A percentile compares a stretch with the other conserved stretches of the same genome.
Conservation (phyloP, 2,329 filamentous ascomycete genomes). For the Tolypocladium ovalisporum region DNA sequence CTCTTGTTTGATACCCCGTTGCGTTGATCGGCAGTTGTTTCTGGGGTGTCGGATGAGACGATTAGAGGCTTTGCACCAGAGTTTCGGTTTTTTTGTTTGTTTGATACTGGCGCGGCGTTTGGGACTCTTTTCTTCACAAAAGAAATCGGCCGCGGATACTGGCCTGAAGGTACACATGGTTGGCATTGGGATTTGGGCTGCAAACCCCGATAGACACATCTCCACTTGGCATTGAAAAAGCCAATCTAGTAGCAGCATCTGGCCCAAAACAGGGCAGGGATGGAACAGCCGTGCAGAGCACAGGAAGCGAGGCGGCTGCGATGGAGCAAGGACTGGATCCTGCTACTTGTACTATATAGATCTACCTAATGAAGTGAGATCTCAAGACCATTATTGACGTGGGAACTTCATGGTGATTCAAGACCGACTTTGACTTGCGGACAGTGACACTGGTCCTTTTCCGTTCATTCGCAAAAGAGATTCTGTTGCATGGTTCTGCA, state of each 20-base stretch:
- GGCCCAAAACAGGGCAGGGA: conserved; percentile 5
- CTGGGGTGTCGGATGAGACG: conserved; percentile 8
- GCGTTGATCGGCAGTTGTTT: conserved; percentile 7
- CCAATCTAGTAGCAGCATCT: conserved; percentile 17
- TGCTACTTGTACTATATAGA: conserved; percentile 18
- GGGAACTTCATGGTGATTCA: neutral
- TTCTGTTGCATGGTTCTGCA: neutral
- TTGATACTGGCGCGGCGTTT: conserved; percentile 16
- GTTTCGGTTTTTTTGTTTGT: neutral
- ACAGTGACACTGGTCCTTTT: neutral
- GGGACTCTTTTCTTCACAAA: conserved; percentile 9
- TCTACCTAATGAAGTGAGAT: conserved; percentile 2
- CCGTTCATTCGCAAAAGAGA: neutral
- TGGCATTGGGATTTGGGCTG: conserved; percentile 10
- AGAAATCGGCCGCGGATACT: conserved; percentile 7
- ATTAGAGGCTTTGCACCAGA: conserved; percentile 6
- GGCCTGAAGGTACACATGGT: conserved; percentile 1
- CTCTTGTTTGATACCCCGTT: conserved; percentile 14
- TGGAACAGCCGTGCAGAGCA: conserved; percentile 2
- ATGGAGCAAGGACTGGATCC: conserved; percentile 13
- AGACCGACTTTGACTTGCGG: neutral
- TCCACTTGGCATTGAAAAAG: conserved; percentile 34
- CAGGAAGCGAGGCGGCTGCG: conserved; percentile 5
- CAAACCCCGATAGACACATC: conserved; percentile 33
- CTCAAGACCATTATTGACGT: neutral